Conservation (phyloP, 2,329 filamentous ascomycete species). For the Ophiostoma pallidulum region DNA sequence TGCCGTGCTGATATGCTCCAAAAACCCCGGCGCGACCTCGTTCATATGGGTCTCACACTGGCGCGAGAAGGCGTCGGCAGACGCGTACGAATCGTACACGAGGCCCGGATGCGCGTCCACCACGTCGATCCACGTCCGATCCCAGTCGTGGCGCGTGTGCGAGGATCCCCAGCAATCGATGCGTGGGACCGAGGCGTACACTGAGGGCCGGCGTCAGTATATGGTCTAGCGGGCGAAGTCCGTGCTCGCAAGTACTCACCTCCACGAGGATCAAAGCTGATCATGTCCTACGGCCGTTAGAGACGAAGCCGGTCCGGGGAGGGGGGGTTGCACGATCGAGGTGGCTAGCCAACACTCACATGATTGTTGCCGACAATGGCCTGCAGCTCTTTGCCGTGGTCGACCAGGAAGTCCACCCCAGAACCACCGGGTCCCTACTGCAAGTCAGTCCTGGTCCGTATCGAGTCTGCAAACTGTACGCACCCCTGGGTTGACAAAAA, state of each 20-base stretch:
- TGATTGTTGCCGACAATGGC: slow-evolving; percentile 37
- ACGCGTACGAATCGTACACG: slow-evolving; percentile 34
- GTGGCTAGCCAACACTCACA: slow-evolving; percentile 21
- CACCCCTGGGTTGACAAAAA: slow-evolving; percentile 31
- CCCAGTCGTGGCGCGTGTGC: slow-evolving; percentile 34
- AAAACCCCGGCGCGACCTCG: slow-evolving; percentile 22
- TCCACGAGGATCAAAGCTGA: slow-evolving; percentile 42
- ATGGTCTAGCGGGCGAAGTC: background rate
- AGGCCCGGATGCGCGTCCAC: slow-evolving; percentile 38
- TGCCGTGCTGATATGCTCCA: slow-evolving; percentile 33
- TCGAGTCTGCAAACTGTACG: background rate
- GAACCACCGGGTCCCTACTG: slow-evolving; percentile 38
- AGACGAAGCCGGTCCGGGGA: background rate
- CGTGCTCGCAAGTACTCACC: slow-evolving; percentile 19
- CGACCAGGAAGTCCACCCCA: slow-evolving; percentile 27
- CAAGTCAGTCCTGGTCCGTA: background rate
- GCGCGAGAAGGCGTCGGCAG: slow-evolving; percentile 32
- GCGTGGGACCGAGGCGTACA: slow-evolving; percentile 39
- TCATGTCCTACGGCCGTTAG: slow-evolving; percentile 29
- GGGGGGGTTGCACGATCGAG: background rate
- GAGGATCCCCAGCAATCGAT: slow-evolving; percentile 40
- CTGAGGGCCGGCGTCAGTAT: slow-evolving; percentile 11
- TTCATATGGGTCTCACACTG: slow-evolving; percentile 34
- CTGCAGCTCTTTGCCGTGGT: slow-evolving; percentile 28
- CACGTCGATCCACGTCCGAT: slow-evolving; percentile 32